phyloP scores from a whole-genome alignment of 352 stramenopile species.

The Sclerospora graminicola region DNA sequence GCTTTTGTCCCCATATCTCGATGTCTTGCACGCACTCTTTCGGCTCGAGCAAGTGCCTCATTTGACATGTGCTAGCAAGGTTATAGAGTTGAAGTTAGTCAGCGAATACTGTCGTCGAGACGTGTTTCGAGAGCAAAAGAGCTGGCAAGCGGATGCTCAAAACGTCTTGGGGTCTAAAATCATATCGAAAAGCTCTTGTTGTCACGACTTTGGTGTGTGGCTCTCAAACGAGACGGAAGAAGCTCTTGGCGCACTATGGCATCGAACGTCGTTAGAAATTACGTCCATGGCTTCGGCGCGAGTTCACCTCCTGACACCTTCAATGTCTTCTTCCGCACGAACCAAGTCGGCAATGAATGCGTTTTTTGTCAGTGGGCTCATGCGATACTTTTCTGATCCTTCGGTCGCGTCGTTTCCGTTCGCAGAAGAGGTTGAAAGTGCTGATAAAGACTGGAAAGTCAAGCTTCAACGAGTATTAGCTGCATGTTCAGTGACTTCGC shows the following conservation, averaged over 20 bases:
- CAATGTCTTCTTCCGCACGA: background rate
- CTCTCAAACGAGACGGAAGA: conserved; percentile 34
- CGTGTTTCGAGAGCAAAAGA: background rate
- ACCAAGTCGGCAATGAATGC: conserved; percentile 3
- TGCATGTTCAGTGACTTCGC: conserved; percentile 9
- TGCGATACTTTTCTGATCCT: conserved; percentile 26
- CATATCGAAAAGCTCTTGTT: conserved; percentile 3
- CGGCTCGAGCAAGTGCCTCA: conserved; percentile 30
- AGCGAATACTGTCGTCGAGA: conserved; percentile 18
- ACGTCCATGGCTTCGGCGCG: conserved; percentile 26
- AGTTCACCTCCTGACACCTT: conserved; percentile 17
- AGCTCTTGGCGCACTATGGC: conserved; percentile 30
- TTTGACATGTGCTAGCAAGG: conserved; percentile 22
- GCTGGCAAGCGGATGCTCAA: background rate
- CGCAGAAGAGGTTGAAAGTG: background rate
- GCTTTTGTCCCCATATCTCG: conserved; percentile 32
- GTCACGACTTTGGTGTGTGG: conserved; percentile 29
- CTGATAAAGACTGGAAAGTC: conserved; percentile 25
- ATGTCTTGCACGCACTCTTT: conserved; percentile 48
- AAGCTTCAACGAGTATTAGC: conserved; percentile 24
- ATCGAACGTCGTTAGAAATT: conserved; percentile 20
- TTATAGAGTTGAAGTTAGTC: conserved; percentile 39
- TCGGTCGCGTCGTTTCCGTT: conserved; percentile 7
- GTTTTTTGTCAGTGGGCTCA: conserved; percentile 18
- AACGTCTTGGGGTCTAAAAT: background rate